These are phyloP conservation scores for Jimgerdemannia lactiflua DNA, from an alignment of 192 early-diverging fungal species.

Conservation along the genomic window DNA sequence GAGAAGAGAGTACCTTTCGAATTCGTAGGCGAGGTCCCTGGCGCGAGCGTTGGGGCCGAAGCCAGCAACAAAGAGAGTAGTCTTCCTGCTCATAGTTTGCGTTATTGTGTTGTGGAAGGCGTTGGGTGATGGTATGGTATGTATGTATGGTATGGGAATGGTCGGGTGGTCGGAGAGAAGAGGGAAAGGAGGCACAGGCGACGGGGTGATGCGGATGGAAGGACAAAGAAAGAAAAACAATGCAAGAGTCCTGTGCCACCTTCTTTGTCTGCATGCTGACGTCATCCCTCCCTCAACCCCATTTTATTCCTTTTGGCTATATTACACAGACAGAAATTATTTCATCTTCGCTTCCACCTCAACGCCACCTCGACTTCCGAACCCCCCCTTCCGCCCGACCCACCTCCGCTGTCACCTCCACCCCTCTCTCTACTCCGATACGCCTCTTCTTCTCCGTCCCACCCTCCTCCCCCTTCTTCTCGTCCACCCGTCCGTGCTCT, in stretches of 20 bases:
- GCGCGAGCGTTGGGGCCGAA: slow-evolving; percentile 76
- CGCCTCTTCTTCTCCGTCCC: neutral
- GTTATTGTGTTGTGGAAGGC: neutral
- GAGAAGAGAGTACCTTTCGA: slow-evolving; percentile 72
- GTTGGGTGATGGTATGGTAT: neutral
- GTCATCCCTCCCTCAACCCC: neutral
- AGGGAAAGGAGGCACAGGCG: neutral
- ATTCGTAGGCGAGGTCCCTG: slow-evolving; percentile 91
- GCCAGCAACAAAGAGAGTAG: slow-evolving; percentile 83
- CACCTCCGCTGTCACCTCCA: slow-evolving; percentile 70
- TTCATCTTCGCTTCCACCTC: neutral
- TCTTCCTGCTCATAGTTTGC: neutral
- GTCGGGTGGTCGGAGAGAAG: neutral
- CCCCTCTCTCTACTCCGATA: slow-evolving; percentile 29
- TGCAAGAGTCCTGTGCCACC: neutral
- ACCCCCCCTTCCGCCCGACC: slow-evolving; percentile 36
- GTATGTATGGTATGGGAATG: neutral
- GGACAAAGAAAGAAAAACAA: neutral
- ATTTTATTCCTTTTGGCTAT: neutral
- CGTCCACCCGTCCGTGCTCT: neutral
- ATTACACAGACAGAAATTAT: neutral
- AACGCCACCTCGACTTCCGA: neutral
- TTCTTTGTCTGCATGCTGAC: neutral
- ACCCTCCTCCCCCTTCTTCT: neutral
- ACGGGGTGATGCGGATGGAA: neutral